Evolutionary conservation across 306 rosid genomes (phyloP).

Genomic region (Acacia melanoxylon): DNA sequence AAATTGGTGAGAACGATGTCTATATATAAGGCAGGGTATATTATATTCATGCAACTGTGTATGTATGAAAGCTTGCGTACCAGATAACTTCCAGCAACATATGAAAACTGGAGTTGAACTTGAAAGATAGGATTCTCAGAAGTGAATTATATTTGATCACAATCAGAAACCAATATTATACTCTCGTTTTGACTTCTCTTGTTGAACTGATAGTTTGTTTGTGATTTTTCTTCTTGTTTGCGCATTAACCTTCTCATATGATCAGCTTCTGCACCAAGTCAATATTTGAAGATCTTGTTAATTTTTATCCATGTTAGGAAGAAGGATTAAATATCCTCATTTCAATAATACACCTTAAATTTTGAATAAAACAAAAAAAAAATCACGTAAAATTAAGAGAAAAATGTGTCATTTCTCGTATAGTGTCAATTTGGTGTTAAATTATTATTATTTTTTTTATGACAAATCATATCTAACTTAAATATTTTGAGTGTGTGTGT

Average conservation of each 20-base stretch:
- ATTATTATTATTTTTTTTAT: no score
- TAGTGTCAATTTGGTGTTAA: not conserved
- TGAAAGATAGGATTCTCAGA: slow-evolving; percentile 3
- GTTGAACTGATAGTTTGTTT: not conserved
- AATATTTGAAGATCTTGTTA: not conserved
- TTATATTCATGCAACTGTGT: no score
- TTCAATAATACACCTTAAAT: no score
- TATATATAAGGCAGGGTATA: no score
- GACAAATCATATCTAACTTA: not conserved
- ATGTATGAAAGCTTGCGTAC: not conserved
- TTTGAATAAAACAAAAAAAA: no score
- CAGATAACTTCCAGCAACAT: not conserved
- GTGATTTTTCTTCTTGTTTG: not conserved
- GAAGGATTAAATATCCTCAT: no score
- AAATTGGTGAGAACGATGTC: not conserved
- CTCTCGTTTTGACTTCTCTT: not conserved
- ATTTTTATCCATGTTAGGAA: no score
- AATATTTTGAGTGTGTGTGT: not conserved
- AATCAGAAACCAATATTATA: not conserved
- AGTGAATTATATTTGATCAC: not conserved
- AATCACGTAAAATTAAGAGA: not conserved
- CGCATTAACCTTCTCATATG: not conserved
- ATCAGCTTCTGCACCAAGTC: not conserved
- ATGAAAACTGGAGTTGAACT: not conserved
- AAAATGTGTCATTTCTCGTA: not conserved